Evolutionary conservation across 139 green algal species (phyloP), one percentile per base, ranked within the genome.

Genomic region (Tetraselmis chui): DNA sequence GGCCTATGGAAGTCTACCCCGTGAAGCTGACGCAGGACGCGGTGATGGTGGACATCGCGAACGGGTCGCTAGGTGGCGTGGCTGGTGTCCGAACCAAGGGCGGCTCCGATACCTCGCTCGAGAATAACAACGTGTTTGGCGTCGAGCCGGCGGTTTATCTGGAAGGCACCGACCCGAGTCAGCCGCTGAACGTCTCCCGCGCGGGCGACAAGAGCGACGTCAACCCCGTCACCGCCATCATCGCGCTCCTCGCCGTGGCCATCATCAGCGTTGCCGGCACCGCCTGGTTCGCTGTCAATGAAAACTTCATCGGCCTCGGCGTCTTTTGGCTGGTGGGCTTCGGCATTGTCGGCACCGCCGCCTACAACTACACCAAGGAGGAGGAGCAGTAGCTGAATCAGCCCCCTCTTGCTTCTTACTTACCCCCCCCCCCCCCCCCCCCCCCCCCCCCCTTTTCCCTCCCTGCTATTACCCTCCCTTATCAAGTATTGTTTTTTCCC

Each of bases 111-210:
- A 97, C 95, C 27, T 96, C 92, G 2, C 81, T 95, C 25, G 96
- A 98, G 85, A 92, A 93, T 87, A 98, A 98, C 91, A 98, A 99
- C 85, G 94, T 98, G 30, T 98, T 95, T 83, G 91, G 85, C 0
- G n/a, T 93, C 58, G 88, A 98, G 87, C 94, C 94, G 31, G 92
- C 84, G 2, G 84, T 94, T n/a, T 98, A 98, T 89, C 90, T 97
- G 59, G 93, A 98, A 85, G 93, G 92, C 79, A 87, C 86, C 84
- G 86, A 91, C 84, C 86, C 88, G 1, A 85, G 74, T 23, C 83
- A 86, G 78, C 81, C 89, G 82, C 59, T 82, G 26, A 81, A 67
- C 29, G 78, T 45, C 32, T 31, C 23, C 23, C 28, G 26, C 26
- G 83, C 83, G 26, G 30, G 76, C 31, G n/a, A 78, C 1, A 18